A percentile compares a stretch with the other conserved stretches of the same genome.
Conservation (phyloP, 208 protist species). For the Trypanosoma theileri region DNA sequence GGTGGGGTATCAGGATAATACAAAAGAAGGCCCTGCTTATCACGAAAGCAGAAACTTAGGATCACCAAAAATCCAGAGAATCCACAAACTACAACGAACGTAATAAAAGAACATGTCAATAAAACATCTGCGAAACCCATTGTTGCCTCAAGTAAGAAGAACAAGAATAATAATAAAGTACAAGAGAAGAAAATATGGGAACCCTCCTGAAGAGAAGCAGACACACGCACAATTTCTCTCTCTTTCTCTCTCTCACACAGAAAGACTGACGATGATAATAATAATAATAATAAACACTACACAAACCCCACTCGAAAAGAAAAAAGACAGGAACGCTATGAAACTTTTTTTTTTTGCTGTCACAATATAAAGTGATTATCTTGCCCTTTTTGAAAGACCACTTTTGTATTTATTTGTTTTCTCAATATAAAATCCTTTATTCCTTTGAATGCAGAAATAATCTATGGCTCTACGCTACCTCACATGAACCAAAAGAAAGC, state of each 20-base stretch:
- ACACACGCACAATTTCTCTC: not conserved
- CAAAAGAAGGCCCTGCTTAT: slow-evolving; percentile 55
- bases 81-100: slow-evolving; percentile 4
- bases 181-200: slow-evolving; percentile 3
- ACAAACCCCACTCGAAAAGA: slow-evolving; percentile 15
- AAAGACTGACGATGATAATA: too few relatives aligned
- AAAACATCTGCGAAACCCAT: slow-evolving; percentile 27
- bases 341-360: not conserved
- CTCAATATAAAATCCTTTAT: too few relatives aligned
- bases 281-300: too few relatives aligned
- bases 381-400: too few relatives aligned
- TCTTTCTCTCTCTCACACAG: not conserved
- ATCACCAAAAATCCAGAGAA: slow-evolving; percentile 30
- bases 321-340: slow-evolving; percentile 5
- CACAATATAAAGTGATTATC: too few relatives aligned
- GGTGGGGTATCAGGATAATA: slow-evolving; percentile 69
- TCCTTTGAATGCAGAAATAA: slow-evolving; percentile 24
- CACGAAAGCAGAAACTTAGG: slow-evolving; percentile 33
- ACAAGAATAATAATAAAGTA: not conserved
- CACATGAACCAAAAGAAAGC: too few relatives aligned
- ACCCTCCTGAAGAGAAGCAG: slow-evolving; percentile 8
- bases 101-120: slow-evolving; percentile 20
- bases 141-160: not conserved
- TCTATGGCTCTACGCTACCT: not conserved
- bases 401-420: too few relatives aligned